phyloP scores from a whole-genome alignment of 768 basidiomycete species.

The Termitomyces sp. region DNA sequence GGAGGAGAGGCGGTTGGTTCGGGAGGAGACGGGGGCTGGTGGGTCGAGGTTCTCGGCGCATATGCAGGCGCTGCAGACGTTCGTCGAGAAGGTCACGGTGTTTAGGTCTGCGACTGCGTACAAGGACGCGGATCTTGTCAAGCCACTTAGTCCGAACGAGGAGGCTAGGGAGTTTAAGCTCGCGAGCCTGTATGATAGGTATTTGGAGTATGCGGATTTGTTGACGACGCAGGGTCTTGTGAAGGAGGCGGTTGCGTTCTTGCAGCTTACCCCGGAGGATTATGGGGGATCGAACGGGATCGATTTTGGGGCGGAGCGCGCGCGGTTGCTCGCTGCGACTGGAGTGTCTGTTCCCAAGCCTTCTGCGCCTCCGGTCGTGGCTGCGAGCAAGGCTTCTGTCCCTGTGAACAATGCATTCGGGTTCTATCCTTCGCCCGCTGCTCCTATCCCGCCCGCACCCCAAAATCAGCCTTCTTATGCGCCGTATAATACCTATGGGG shows the following conservation, averaged over 20 bases:
- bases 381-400: constrained; percentile 4
- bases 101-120: constrained; percentile 87
- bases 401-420: constrained; percentile 12
- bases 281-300: constrained; percentile 59
- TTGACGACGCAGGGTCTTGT: constrained; percentile 88
- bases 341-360: constrained; percentile 7
- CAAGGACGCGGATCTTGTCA: constrained; percentile 62
- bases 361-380: constrained; percentile 14
- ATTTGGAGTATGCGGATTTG: constrained; percentile 93
- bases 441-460: constrained; percentile 13
- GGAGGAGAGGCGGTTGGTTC: constrained; percentile 59
- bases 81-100: constrained; percentile 94
- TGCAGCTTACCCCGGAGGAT: constrained; percentile 71
- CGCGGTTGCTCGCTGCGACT: constrained; percentile 32
- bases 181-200: constrained; percentile 82
- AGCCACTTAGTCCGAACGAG: constrained; percentile 29
- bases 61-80: constrained; percentile 82
- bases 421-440: constrained; percentile 13
- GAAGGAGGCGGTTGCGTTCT: constrained; percentile 72
- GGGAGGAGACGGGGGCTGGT: constrained; percentile 31
- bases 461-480: constrained; percentile 9
- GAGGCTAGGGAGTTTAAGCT: constrained; percentile 73
- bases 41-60: constrained; percentile 72
- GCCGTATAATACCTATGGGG: constrained; percentile 7
- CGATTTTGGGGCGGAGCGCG: constrained; percentile 30